Evolutionary conservation across 805 yeast genomes (phyloP).

Genomic region (Jamesozyma jinghongensis): DNA sequence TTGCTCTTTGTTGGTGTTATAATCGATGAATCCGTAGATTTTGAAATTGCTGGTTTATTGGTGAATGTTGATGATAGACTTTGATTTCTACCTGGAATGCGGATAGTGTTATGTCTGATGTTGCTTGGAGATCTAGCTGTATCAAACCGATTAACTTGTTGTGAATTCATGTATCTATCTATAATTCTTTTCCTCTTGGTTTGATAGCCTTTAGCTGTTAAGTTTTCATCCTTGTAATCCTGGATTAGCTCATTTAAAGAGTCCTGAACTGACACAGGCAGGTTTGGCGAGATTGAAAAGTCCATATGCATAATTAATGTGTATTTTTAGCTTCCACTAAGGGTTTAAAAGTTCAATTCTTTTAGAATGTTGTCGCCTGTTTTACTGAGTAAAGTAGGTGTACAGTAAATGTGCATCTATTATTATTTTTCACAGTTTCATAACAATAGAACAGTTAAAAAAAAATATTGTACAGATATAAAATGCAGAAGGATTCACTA

Average conservation of each 20-base stretch:
- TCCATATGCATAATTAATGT: constrained; percentile 29
- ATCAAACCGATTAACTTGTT: background rate
- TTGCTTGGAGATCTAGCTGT: constrained; percentile 5
- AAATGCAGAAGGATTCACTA: too few species aligned
- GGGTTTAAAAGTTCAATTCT: too few species aligned
- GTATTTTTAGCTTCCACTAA: background rate
- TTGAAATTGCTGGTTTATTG: background rate
- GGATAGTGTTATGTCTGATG: constrained; percentile 6
- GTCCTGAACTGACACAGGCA: constrained; percentile 31
- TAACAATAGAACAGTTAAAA: too few species aligned
- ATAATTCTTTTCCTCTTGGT: constrained; percentile 39
- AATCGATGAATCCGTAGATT: constrained; percentile 5
- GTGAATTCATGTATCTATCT: constrained; percentile 3
- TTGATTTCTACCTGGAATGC: constrained; percentile 15
- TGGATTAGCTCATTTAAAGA: constrained; percentile 36
- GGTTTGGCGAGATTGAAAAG: constrained; percentile 38
- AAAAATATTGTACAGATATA: too few species aligned
- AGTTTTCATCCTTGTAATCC: constrained; percentile 57
- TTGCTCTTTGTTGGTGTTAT: constrained; percentile 3
- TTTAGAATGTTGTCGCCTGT: too few species aligned
- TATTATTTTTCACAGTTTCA: too few species aligned
- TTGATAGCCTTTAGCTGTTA: constrained; percentile 64
- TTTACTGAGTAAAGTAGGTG: too few species aligned
- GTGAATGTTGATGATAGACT: constrained; percentile 9
- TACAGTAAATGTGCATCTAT: too few species aligned